Evolutionary conservation across 2,329 filamentous ascomycete species (phyloP), one percentile per base, ranked within the genome.

Genomic region (Ploettnerulaceae sp.): DNA sequence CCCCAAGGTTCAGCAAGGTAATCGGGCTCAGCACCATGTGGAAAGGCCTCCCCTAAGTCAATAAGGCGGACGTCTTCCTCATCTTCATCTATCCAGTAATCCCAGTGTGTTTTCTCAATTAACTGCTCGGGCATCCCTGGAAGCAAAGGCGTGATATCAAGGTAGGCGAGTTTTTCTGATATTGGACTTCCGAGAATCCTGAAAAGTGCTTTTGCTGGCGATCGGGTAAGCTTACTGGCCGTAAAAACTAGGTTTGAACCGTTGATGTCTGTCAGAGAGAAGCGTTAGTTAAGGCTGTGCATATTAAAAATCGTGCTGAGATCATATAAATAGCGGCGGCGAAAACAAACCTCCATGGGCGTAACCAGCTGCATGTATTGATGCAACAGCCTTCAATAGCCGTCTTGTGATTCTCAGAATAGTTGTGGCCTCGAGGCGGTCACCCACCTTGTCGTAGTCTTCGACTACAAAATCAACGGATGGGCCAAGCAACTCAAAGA

Each of bases 41-140:
- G 25, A 29, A 57, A 57, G 8, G 50, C 39, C 17, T 52, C 48
- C 39, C 58, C 56, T 29, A 60, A 56, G 49, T 61, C 60, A 39
- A 62, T 52, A 34, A 62, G 24, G 9, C 58, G 48, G 45, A 61
- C 34, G 43, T 61, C 49, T 44, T 62, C 60, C 22, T 58, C 55
- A 25, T 57, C 53, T 26, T 62, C 55, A 17, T 59, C 57, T 36
- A 48, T 40, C 55, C 58, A 59, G 12, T 46, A 33, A 14, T 32
- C 34, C 54, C 57, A 59, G 11, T 18, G 25, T 29, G 48, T 46
- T 36, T 35, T 47, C 34, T 55, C 39, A 1, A 56, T 48, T 5
- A 53, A 38, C 26, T 54, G 43, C 37, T 32, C 60, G 48, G 45
- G 62, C 51, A 48, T 12, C 15, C 52, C 48, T 11, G 17, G 25